A percentile compares a stretch with the other conserved stretches of the same genome.
Evolutionary conservation across 1,139 yeast species (phyloP).

Genomic region (Geotrichum candidum): DNA sequence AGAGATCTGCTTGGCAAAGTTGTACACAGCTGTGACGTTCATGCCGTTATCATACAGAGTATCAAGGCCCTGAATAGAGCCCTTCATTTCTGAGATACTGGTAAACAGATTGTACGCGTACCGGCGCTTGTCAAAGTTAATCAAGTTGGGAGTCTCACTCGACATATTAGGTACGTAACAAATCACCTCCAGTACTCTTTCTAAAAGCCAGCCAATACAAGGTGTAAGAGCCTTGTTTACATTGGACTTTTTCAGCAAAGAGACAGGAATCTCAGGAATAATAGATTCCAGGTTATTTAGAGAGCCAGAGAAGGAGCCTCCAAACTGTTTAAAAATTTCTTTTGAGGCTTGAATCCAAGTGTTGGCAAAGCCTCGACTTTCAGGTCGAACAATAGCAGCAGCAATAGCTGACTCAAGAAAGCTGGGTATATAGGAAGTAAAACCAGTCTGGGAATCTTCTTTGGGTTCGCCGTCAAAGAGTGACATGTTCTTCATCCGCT

Average conservation of each 20-base stretch:
- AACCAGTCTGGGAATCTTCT: conserved; percentile 27
- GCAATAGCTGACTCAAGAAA: conserved; percentile 77
- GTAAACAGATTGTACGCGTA: conserved; percentile 51
- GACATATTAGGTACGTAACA: conserved; percentile 65
- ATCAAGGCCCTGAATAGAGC: conserved; percentile 14
- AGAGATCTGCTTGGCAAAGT: conserved; percentile 23
- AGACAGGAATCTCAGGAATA: conserved; percentile 37
- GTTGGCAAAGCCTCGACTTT: conserved; percentile 60
- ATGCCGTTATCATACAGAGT: conserved; percentile 15
- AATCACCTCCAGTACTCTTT: conserved; percentile 56
- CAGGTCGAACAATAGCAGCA: conserved; percentile 74
- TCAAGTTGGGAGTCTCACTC: conserved; percentile 49
- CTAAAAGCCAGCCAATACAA: conserved; percentile 76
- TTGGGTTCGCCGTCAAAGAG: conserved; percentile 40
- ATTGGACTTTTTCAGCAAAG: conserved; percentile 13
- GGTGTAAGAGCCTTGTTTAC: conserved; percentile 47
- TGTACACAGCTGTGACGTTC: conserved; percentile 21
- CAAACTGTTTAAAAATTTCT: conserved; percentile 30
- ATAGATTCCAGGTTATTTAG: conserved; percentile 27
- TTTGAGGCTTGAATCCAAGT: conserved; percentile 60
- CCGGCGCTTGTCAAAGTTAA: conserved; percentile 64
- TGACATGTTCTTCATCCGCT: conserved; percentile 61
- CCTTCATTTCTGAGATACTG: conserved; percentile 44
- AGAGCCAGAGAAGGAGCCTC: conserved; percentile 15
- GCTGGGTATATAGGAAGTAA: conserved; percentile 66